Conservation (phyloP, 176 grass and related monocot genomes). For the Oryza brachyantha region DNA sequence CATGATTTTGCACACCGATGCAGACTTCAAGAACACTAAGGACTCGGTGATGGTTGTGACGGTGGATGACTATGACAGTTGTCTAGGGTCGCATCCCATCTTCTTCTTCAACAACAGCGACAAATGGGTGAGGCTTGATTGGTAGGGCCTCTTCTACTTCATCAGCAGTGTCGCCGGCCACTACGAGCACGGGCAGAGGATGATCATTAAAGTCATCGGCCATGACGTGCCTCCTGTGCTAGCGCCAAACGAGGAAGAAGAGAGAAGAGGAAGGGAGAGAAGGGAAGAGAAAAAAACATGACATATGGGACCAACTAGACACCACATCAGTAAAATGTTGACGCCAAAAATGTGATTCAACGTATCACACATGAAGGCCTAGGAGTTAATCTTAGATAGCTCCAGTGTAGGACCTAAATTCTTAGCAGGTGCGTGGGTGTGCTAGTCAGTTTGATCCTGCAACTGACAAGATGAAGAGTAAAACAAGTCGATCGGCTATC, state of each 20-base stretch:
- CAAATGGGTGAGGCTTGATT: slow-evolving; percentile 48
- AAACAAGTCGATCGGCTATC: no score
- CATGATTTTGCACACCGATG: not conserved
- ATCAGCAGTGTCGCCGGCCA: slow-evolving; percentile 73
- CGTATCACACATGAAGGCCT: no score
- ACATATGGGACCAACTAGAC: no score
- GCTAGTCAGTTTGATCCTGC: no score
- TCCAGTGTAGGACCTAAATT: no score
- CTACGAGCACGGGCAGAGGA: slow-evolving; percentile 75
- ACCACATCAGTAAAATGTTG: no score
- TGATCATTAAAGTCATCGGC: slow-evolving; percentile 64
- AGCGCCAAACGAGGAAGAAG: not conserved
- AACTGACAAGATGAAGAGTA: no score
- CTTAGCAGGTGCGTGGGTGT: no score
- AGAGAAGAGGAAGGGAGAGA: no score
- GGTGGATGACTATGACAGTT: slow-evolving; percentile 68
- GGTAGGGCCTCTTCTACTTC: slow-evolving; percentile 57
- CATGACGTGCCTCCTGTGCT: slow-evolving; percentile 16
- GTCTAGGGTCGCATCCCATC: slow-evolving; percentile 50
- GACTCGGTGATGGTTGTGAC: slow-evolving; percentile 80
- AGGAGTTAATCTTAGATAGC: no score
- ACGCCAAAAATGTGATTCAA: no score
- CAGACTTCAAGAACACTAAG: slow-evolving; percentile 79
- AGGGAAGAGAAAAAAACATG: no score
- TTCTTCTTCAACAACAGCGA: slow-evolving; percentile 81